Evolutionary conservation across 345 rosid genomes (phyloP).

Genomic region (Eucalyptus cloeziana): DNA sequence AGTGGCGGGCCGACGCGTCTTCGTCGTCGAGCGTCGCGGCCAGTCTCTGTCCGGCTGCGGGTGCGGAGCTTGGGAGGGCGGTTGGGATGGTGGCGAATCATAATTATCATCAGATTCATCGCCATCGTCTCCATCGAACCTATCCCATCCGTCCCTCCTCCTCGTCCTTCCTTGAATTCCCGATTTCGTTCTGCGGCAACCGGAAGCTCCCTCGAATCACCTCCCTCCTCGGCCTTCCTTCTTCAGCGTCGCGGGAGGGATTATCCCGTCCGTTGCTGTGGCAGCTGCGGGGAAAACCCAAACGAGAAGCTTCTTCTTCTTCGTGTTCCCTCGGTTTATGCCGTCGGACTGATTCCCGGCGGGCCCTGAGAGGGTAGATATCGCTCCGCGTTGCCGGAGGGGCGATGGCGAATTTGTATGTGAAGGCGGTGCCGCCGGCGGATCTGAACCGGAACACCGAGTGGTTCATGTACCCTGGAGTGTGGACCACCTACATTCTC

Average conservation of each 20-base stretch:
- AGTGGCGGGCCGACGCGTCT: not conserved
- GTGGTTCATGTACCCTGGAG: constrained; percentile 48
- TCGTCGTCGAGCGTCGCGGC: not conserved
- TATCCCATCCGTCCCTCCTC: not conserved
- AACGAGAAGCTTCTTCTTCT: not conserved
- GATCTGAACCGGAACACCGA: constrained; percentile 44
- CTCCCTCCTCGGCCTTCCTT: not conserved
- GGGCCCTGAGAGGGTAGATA: not conserved
- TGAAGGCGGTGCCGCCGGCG: constrained; percentile 38
- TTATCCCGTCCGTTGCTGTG: not conserved
- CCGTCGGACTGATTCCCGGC: not conserved
- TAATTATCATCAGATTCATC: not conserved
- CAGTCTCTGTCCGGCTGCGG: not conserved
- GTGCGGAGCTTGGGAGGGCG: not conserved
- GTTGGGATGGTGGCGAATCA: not conserved
- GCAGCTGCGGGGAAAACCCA: not conserved
- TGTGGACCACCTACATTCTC: constrained; percentile 38
- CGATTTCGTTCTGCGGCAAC: not conserved
- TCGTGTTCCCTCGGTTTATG: not conserved
- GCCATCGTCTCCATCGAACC: not conserved
- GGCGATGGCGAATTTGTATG: constrained; percentile 25
- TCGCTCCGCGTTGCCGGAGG: not conserved
- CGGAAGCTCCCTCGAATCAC: not conserved
- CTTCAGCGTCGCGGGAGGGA: no score
- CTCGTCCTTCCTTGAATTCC: not conserved